Base-by-base conservation (phyloP, 306 rosid species). In the Argentina anserina region DNA sequence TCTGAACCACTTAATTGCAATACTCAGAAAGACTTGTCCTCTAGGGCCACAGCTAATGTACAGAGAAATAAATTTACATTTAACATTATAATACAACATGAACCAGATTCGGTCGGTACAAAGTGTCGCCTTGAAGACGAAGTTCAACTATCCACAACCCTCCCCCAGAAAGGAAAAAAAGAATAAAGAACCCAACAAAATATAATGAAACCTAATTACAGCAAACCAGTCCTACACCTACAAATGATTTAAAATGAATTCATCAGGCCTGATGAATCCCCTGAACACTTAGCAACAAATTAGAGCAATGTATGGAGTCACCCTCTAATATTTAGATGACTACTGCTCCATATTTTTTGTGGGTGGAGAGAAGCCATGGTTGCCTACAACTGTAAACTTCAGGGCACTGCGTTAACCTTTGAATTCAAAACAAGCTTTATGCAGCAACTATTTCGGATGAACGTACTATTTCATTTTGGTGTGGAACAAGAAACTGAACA, bases 401-500 rank as follows among this genome's bases (percentile, higher is more conserved):
- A 36, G 39, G 45, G 25, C 69, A 59, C 13, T 29, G 65, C 7
- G 9, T 47, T 26, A 37, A 47, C 59, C 60, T 40, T 67, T 9
- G 18, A 55, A 72, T 41, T 75, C 73, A 53, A 52, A 58, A 2
- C 40, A n/a, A 42, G 60, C 81, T 73, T 73, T 46, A 50, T 26
- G 23, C 63, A 9, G 78, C 42, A 46, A 29, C 68, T 15, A 60
- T 46, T 28, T 9, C 53, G 50, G 78, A 62, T 43, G 62, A 41
- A 6, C 20, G 15, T 33, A 71, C 66, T 45, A 41, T 52, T 72
- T 70, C 84, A 59, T 83, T 78, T 80, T 86, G 85, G 63, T 36
- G 81, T 76, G 73, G 87, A 47, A 47, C 80, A 52, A 94, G 93
- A 79, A 91, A 94, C 61, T 86, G 93, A 15, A 83, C 99, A 45